Evolutionary conservation across 1,284 basidiomycete species (phyloP).

Genomic region (Cerioporus squamosus): DNA sequence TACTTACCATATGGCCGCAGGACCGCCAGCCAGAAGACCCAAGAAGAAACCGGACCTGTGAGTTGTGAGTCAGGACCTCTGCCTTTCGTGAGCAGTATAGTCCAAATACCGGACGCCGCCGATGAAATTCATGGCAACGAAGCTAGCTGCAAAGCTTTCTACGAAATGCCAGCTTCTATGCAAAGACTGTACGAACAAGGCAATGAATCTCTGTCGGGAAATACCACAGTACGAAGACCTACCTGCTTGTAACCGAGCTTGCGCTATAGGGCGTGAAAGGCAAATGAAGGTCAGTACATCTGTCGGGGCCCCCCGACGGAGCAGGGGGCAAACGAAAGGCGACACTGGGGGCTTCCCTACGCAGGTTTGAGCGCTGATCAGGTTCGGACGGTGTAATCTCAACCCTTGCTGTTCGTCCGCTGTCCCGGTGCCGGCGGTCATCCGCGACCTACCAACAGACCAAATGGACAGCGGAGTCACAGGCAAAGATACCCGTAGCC

Average conservation of each 20-base stretch:
- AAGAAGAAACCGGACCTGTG: slow-evolving; percentile 76
- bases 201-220: slow-evolving; percentile 4
- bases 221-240: slow-evolving; percentile 21
- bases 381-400: slow-evolving; percentile 95
- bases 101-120: slow-evolving; percentile 72
- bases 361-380: slow-evolving; percentile 95
- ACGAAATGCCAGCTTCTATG: slow-evolving; percentile 81
- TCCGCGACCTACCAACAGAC: slow-evolving; percentile 31
- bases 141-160: slow-evolving; percentile 85
- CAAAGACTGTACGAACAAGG: slow-evolving; percentile 57
- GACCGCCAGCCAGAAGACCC: slow-evolving; percentile 82
- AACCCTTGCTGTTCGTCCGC: slow-evolving; percentile 54
- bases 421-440: slow-evolving; percentile 29
- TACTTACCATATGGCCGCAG: slow-evolving; percentile 76
- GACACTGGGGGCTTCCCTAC: slow-evolving; percentile 89
- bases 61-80: slow-evolving; percentile 3
- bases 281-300: slow-evolving; percentile 53
- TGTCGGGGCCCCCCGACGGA: slow-evolving; percentile 40
- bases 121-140: slow-evolving; percentile 85
- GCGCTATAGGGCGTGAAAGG: slow-evolving; percentile 49
- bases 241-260: slow-evolving; percentile 84
- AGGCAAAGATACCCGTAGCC: slow-evolving; percentile 86
- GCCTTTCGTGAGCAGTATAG: not conserved
- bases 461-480: slow-evolving; percentile 25
- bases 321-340: slow-evolving; percentile 46